Base-by-base conservation (phyloP, 805 yeast genomes). In the Peterozyma toletana region DNA sequence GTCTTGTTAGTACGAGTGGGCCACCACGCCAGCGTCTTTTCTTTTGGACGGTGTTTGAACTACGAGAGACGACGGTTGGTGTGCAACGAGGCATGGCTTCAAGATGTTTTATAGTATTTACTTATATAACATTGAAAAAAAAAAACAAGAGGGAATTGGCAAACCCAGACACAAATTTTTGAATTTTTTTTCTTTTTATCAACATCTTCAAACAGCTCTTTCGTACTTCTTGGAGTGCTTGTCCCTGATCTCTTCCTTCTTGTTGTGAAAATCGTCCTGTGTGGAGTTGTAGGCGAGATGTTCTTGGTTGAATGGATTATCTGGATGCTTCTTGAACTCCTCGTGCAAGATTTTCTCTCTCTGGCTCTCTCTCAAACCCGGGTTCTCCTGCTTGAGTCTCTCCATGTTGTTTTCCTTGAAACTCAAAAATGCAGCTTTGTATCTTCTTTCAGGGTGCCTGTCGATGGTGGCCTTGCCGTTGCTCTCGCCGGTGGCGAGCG, bases 401-500 rank as follows among this genome's bases (percentile, higher is more conserved):
- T 93, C 91, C 36, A 83, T 57, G 54, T 91, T 73, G 44, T 70
- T 66, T 49, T 80, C 91, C 54, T 86, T 87, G 55, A 65, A 86
- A 1, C 86, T 87, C 11, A 77, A 71, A 45, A 70, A 69, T 0
- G 95, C 95, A 21, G 91, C 87, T 67, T 86, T 86, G 63, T 82
- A 84, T 57, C 96, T 76, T 64, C 95, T 77, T 67, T 86, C 96
- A 9, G 96, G 95, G 53, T 86, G 96, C 61, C 88, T 79, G 48
- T 86, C 96, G 42, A 86, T 69, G 55, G 80, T 80, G 48, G 64
- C 65, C 36, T 67, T 62, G 30, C 82, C 81, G 42, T 78, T 83
- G 29, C 71, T 77, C 43, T 70, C 76, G 38, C 68, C 75, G 18
- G 69, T 66, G 11, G 89, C 74, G 60, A 86, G 69, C 4, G 86